phyloP scores from a whole-genome alignment of 768 basidiomycete species.

The Lentinula edodes region DNA sequence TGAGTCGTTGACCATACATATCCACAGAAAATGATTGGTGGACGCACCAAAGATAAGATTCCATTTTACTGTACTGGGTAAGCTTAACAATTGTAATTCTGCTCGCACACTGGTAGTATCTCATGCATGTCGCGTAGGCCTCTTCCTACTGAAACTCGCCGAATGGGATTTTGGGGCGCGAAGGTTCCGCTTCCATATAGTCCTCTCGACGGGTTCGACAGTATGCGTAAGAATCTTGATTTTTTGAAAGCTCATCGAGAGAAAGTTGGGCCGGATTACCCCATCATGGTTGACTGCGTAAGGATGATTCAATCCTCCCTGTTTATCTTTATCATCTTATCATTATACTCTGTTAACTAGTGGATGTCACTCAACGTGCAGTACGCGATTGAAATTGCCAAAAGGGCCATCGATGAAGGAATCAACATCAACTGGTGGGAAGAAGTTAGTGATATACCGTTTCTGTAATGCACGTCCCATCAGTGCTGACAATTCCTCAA shows the following conservation, averaged over 20 bases:
- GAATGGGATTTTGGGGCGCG: constrained; percentile 23
- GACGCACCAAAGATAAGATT: constrained; percentile 22
- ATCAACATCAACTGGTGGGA: constrained; percentile 28
- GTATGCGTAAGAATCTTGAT: constrained; percentile 22
- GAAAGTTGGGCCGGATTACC: constrained; percentile 22
- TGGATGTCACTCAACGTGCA: constrained; percentile 26
- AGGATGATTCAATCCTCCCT: background rate
- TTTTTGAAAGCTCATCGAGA: constrained; percentile 23
- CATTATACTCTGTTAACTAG: background rate
- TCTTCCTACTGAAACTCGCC: constrained; percentile 18
- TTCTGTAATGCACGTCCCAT: background rate
- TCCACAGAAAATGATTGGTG: constrained; percentile 22
- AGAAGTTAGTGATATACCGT: constrained; percentile 11
- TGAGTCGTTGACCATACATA: background rate
- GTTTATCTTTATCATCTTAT: background rate
- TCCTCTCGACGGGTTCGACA: constrained; percentile 20
- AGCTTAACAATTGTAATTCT: background rate
- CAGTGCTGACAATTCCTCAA: background rate
- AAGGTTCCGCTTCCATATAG: constrained; percentile 26
- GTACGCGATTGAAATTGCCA: constrained; percentile 24
- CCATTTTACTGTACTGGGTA: constrained; percentile 24
- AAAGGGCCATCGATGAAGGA: constrained; percentile 17
- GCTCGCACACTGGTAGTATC: background rate
- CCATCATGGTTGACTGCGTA: constrained; percentile 19
- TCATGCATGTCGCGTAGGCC: background rate